Evolutionary conservation across 768 basidiomycete genomes (phyloP).

Genomic region (Phanerodontia chrysosporium): DNA sequence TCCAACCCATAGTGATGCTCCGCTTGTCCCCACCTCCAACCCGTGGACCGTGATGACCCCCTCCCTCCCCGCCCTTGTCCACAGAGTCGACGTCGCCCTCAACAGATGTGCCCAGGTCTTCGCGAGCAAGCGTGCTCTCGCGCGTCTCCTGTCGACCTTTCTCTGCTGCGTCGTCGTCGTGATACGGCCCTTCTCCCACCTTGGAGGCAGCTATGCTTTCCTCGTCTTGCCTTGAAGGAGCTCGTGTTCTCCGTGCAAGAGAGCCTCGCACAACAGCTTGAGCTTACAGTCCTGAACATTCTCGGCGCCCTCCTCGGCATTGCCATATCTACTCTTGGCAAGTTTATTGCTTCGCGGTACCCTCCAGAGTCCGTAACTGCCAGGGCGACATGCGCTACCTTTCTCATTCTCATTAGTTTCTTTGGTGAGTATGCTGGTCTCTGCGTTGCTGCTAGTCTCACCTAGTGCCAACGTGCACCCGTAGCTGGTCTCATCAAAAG

Average conservation of each 20-base stretch:
- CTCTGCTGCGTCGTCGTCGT: constrained; percentile 37
- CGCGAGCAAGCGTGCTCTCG: constrained; percentile 30
- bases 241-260: constrained; percentile 45
- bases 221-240: constrained; percentile 38
- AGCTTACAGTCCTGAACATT: constrained; percentile 39
- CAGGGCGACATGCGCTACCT: constrained; percentile 36
- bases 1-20: neutral
- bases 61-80: neutral
- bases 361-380: constrained; percentile 24
- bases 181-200: constrained; percentile 34
- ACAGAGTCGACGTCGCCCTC: neutral
- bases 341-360: constrained; percentile 27
- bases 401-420: constrained; percentile 36
- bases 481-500: constrained; percentile 40
- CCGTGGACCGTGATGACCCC: neutral
- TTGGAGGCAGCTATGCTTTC: constrained; percentile 37
- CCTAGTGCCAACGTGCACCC: neutral
- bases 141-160: constrained; percentile 40
- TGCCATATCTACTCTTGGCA: constrained; percentile 32
- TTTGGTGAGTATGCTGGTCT: constrained; percentile 25
- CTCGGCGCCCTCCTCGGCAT: constrained; percentile 39
- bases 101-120: constrained; percentile 6
- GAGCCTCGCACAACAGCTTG: constrained; percentile 44
- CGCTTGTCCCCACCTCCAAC: neutral
- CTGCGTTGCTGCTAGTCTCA: neutral